Conservation (phyloP, 2,329 filamentous ascomycete genomes). For the Leptographium wingfieldii region DNA sequence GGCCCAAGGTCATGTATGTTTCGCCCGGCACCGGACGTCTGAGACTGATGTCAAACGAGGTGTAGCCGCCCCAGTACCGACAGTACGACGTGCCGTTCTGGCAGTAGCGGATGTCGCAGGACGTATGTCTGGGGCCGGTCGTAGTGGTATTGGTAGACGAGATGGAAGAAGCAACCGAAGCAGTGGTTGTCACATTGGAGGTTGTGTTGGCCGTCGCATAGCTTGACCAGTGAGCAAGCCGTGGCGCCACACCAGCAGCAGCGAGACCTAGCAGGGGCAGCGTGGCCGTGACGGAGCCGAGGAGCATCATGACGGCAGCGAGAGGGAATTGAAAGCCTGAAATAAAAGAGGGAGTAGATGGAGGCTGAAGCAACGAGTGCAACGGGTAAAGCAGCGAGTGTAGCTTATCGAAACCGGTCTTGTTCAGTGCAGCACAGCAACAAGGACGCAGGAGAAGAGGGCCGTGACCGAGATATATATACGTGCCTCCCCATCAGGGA, state of each 20-base stretch:
- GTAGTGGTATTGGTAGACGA: neutral
- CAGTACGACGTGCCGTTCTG: conserved; percentile 11
- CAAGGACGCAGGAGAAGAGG: too few relatives aligned
- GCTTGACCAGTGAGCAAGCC: too few relatives aligned
- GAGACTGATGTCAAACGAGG: conserved; percentile 9
- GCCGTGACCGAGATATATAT: too few relatives aligned
- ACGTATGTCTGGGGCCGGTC: neutral
- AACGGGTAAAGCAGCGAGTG: neutral
- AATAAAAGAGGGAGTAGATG: neutral
- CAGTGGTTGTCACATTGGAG: neutral
- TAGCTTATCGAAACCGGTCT: too few relatives aligned
- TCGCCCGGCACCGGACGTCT: conserved; percentile 11
- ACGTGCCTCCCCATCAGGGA: too few relatives aligned
- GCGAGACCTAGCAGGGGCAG: neutral
- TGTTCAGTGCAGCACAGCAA: too few relatives aligned
- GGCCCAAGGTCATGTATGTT: conserved; percentile 8
- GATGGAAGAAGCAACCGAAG: neutral
- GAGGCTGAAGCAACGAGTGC: neutral
- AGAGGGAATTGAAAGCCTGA: neutral
- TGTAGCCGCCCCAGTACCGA: conserved; percentile 13
- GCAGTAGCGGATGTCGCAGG: conserved; percentile 12
- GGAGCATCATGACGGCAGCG: neutral
- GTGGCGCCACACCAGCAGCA: neutral
- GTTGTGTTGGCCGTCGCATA: neutral
- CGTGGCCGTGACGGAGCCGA: neutral